A percentile compares a stretch with the other conserved stretches of the same genome.
Conservation (phyloP, 345 rosid species). For the Euphorbia lathyris region DNA sequence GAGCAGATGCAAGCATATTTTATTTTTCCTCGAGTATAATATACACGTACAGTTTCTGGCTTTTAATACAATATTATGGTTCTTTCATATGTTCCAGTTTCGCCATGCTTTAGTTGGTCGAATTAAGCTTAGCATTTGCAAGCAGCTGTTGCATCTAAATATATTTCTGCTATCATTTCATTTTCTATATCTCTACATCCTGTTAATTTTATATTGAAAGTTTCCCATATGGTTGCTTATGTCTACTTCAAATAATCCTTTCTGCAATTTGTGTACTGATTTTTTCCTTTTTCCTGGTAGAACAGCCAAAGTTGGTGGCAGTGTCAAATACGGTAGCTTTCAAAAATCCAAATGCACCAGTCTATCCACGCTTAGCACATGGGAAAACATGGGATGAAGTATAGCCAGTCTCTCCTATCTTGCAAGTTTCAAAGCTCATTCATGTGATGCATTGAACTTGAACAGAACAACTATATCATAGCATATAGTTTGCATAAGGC, state of each 20-base stretch:
- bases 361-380: constrained; percentile 66
- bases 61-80: neutral
- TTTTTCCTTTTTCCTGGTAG: neutral
- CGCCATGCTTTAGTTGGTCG: neutral
- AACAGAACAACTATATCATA: neutral
- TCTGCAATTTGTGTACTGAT: neutral
- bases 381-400: constrained; percentile 73
- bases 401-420: constrained; percentile 22
- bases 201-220: too few relatives aligned
- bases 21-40: too few relatives aligned
- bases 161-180: too few relatives aligned
- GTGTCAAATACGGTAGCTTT: constrained; percentile 57
- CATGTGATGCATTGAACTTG: neutral
- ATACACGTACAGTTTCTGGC: neutral
- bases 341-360: constrained; percentile 63
- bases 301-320: constrained; percentile 66
- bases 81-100: too few relatives aligned
- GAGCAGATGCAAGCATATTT: too few relatives aligned
- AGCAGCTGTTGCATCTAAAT: neutral
- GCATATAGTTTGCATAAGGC: neutral
- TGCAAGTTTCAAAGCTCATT: neutral
- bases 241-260: neutral
- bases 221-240: neutral
- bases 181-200: too few relatives aligned
- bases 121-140: neutral